Percentiles rank a stretch among this genome's conserved stretches.
Evolutionary conservation across 768 basidiomycete genomes (phyloP).

Genomic region (Mycena galopus): DNA sequence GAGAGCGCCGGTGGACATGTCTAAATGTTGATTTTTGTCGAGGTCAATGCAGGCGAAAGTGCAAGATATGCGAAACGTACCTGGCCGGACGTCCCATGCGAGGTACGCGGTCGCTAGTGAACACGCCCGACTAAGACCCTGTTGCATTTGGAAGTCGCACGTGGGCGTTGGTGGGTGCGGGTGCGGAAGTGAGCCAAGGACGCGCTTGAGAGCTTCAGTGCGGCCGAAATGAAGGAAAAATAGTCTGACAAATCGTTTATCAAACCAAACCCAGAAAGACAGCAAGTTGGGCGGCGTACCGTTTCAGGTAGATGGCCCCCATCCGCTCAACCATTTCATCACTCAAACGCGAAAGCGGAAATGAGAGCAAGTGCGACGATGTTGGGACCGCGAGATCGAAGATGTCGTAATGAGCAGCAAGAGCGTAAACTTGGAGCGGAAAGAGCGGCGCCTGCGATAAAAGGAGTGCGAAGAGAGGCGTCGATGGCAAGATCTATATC

Average conservation of each 20-base stretch:
- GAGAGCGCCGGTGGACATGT: neutral
- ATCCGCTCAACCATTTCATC: constrained; percentile 79
- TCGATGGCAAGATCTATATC: constrained; percentile 56
- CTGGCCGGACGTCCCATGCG: neutral
- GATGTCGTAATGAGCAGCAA: constrained; percentile 75
- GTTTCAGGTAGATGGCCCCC: constrained; percentile 82
- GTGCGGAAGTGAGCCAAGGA: constrained; percentile 79
- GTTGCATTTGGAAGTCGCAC: neutral
- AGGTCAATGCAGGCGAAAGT: neutral
- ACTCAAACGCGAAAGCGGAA: constrained; percentile 72
- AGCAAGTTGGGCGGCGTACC: constrained; percentile 37
- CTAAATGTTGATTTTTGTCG: too few relatives aligned
- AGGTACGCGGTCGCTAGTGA: neutral
- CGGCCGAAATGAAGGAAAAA: constrained; percentile 89
- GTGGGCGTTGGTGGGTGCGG: constrained; percentile 77
- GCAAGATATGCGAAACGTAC: neutral
- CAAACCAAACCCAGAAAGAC: too few relatives aligned
- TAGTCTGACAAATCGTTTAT: constrained; percentile 44
- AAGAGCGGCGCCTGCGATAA: constrained; percentile 75
- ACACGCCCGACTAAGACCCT: neutral
- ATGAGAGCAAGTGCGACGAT: constrained; percentile 83
- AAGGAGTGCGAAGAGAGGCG: constrained; percentile 69
- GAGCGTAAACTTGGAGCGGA: constrained; percentile 79
- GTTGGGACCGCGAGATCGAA: constrained; percentile 83
- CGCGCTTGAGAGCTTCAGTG: constrained; percentile 83